Evolutionary conservation across 2,329 filamentous ascomycete genomes (phyloP), one percentile per base, ranked within the genome.

Genomic region (Penicillium polonicum): DNA sequence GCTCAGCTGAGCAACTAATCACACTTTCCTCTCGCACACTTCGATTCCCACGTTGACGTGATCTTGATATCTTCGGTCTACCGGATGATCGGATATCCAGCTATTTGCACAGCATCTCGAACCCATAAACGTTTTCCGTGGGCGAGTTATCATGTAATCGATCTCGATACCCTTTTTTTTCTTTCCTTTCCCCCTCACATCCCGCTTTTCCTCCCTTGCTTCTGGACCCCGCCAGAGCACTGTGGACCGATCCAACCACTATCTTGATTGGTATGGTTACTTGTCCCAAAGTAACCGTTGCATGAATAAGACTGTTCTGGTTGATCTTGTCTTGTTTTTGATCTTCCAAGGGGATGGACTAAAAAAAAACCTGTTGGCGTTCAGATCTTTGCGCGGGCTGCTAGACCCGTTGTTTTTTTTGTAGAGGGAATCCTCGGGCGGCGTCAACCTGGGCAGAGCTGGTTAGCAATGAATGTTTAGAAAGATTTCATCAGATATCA

Each of bases 1-100:
- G 68, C 81, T 95, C 72, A 93, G 89, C 80, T 93, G 82, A 80
- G 65, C 45, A 2, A 3, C 51, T 49, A 10, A 27, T 45, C 49
- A 35, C 33, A 52, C 38, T n/a, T 52, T 52, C 59, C 50, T 19
- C 56, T 33, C 50, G 60, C 48, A 56, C 60, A 55, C 29, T 33
- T 42, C 48, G 48, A 60, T 57, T 48, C 54, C 54, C 58, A 48
- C 54, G 48, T 64, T 53, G 31, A 48, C 55, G 53, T 39, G 49
- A 59, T 44, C 58, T 50, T 58, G 54, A 33, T 58, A 55, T 62
- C 21, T 53, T 35, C 13, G 25, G 49, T 52, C 36, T 55, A 43
- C 48, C 43, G 58, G 55, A 50, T 33, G 39, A 41, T 58, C 57
- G 23, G 57, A 60, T 65, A 57, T 60, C 52, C 51, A 36, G 45